Evolutionary conservation across 306 rosid species (phyloP), one percentile per base, ranked within the genome.

Genomic region (Luffa aegyptiaca): DNA sequence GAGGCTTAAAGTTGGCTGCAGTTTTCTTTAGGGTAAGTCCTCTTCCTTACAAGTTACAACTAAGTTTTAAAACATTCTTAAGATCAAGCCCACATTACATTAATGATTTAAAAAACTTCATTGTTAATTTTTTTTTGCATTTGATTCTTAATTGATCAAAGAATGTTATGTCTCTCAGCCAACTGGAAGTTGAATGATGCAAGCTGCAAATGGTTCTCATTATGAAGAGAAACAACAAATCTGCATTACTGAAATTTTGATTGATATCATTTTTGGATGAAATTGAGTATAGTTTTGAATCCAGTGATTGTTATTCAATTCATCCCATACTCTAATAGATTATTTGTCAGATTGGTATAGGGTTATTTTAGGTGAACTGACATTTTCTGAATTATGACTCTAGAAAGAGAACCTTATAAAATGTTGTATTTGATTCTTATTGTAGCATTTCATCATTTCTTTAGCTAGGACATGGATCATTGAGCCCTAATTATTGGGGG

Each of bases 1-100:
- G 99, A 93, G 88, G 99, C 98, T 88, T 95, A 71, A 90, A 72
- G 59, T 46, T 63, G 77, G 81, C 82, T 21, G 75, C 83, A 75
- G 66, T 58, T 81, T 80, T 79, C 52, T 78, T 80, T 64, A 68
- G 46, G 92, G 93, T 82, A 41, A 82, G 75, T 39, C 63, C 78
- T 49, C 26, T 33, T 2, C 45, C 49, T 41, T 16, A 16, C n/a
- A n/a, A n/a, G n/a, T n/a, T n/a, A n/a, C 78, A 33, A 74, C 62
- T 8, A 18, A 52, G 49, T 33, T 33, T 18, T 49, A 0, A 51
- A 74, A 35, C 78, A 49, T 74, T 74, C 45, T 73, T 72, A 48
- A 13, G 77, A 26, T 73, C 77, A 48, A 73, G 7, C 26, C 26
- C 61, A 31, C n/a, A n/a, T n/a, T n/a, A n/a, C n/a, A 44, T 13